phyloP scores from a whole-genome alignment of 2,329 filamentous ascomycete species.

The Apiospora koreana region DNA sequence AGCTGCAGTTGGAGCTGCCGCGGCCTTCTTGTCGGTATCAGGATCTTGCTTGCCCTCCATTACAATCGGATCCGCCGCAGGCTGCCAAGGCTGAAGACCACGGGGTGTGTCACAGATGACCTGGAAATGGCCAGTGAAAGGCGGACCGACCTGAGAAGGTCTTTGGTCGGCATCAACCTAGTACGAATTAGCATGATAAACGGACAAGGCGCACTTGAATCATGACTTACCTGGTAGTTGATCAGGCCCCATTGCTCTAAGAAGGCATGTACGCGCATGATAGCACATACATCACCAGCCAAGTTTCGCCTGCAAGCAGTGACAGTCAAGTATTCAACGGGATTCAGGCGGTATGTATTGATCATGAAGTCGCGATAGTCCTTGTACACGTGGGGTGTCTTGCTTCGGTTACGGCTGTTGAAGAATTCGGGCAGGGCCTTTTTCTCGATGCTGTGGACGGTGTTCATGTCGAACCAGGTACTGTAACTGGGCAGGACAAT shows the following conservation, averaged over 20 bases:
- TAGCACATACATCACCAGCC: slow-evolving; percentile 96
- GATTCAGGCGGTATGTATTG: slow-evolving; percentile 96
- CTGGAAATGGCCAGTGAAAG: slow-evolving; percentile 96
- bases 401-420: slow-evolving; percentile 97
- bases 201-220: slow-evolving; percentile 13
- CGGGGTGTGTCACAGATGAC: slow-evolving; percentile 94
- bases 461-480: slow-evolving; percentile 98
- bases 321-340: slow-evolving; percentile 93
- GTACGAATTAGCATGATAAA: slow-evolving; percentile 27
- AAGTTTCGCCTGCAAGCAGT: slow-evolving; percentile 94
- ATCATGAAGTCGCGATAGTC: slow-evolving; percentile 99
- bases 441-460: slow-evolving; percentile 85
- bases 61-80: slow-evolving; percentile 73
- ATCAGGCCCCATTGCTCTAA: slow-evolving; percentile 98
- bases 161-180: slow-evolving; percentile 95
- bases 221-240: slow-evolving; percentile 82
- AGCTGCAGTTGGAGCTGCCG: slow-evolving; percentile 67
- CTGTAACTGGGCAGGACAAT: slow-evolving; percentile 98
- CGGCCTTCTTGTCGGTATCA: slow-evolving; percentile 75
- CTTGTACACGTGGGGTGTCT: slow-evolving; percentile 95
- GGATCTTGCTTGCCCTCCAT: slow-evolving; percentile 60
- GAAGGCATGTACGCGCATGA: slow-evolving; percentile 98
- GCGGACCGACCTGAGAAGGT: slow-evolving; percentile 92
- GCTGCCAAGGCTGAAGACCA: slow-evolving; percentile 93
- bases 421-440: slow-evolving; percentile 98